Evolutionary conservation across 371 early-diverging fungal genomes (phyloP).

Genomic region (Choanephora cucurbitarum): DNA sequence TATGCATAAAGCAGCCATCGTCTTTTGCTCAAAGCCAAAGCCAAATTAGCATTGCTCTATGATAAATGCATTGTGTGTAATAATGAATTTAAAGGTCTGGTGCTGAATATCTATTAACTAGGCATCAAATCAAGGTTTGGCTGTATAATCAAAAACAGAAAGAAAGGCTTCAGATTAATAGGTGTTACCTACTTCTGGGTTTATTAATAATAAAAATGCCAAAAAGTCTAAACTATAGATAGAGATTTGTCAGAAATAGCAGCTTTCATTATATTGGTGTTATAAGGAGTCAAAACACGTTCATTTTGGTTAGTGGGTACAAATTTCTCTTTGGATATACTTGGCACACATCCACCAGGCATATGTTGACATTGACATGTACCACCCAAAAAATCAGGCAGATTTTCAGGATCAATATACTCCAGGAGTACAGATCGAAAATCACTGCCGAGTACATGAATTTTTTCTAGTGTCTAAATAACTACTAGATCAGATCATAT

Average conservation of each 20-base stretch:
- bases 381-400: slow-evolving; percentile 79
- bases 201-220: not conserved
- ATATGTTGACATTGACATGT: slow-evolving; percentile 75
- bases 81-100: no score
- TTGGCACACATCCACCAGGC: slow-evolving; percentile 69
- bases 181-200: no score
- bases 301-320: slow-evolving; percentile 22
- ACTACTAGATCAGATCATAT: not conserved
- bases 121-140: no score
- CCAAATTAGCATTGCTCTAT: no score
- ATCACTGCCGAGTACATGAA: slow-evolving; percentile 70
- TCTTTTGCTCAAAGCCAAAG: no score
- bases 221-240: not conserved
- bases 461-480: slow-evolving; percentile 65
- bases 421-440: slow-evolving; percentile 58
- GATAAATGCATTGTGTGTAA: no score
- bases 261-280: slow-evolving; percentile 26
- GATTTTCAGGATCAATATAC: slow-evolving; percentile 69
- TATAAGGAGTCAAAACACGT: slow-evolving; percentile 30
- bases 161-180: no score
- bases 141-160: no score
- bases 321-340: slow-evolving; percentile 22
- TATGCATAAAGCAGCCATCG: no score
- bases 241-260: slow-evolving; percentile 8
- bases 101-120: no score